A percentile compares a stretch with the other conserved stretches of the same genome.
Conservation (phyloP, 768 basidiomycete species). For the Lactarius indigo region DNA sequence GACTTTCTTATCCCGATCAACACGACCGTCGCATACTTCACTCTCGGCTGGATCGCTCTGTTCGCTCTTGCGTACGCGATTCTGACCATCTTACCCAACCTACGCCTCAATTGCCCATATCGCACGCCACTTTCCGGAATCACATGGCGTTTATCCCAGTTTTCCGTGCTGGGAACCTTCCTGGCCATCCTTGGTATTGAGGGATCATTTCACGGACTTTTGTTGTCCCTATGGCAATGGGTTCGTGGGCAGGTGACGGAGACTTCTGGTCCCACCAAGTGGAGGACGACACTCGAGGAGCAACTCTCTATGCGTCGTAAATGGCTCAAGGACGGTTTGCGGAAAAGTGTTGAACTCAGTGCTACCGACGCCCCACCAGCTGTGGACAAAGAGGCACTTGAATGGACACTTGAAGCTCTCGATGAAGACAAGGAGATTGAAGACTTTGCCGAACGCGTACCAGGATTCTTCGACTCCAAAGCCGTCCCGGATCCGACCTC, state of each 20-base stretch:
- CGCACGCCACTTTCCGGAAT: background rate
- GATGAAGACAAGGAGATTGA: background rate
- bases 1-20: conserved; percentile 16
- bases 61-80: background rate
- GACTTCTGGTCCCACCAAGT: background rate
- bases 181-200: background rate
- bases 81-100: background rate
- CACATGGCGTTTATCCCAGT: background rate
- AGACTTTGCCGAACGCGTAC: background rate
- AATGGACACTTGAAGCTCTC: background rate
- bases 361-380: background rate
- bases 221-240: background rate
- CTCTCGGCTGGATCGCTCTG: background rate
- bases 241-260: background rate
- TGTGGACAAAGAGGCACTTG: background rate
- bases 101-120: background rate
- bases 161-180: background rate
- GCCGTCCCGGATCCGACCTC: background rate
- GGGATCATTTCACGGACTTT: background rate
- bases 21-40: conserved; percentile 11
- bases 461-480: background rate
- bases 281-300: background rate
- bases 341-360: background rate
- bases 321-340: background rate
- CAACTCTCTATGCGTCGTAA: background rate